A percentile compares a stretch with the other conserved stretches of the same genome.
These are phyloP conservation scores for Macrophomina pseudophaseolina DNA, from an alignment of 2,329 filamentous ascomycete genomes.

Conservation along the genomic window DNA sequence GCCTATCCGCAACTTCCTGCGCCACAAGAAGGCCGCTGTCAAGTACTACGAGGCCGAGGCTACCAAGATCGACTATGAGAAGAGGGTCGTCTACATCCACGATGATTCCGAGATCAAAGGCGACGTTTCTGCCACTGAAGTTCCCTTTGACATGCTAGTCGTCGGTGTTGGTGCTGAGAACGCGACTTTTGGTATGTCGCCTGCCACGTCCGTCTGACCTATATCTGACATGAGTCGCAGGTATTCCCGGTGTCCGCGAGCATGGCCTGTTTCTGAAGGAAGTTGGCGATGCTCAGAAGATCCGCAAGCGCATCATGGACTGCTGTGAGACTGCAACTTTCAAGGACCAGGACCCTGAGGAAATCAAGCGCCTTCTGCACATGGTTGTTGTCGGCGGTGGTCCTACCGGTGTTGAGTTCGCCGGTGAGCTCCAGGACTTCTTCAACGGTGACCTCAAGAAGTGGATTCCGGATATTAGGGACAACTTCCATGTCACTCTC, in stretches of 20 bases:
- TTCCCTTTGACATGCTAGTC: conserved; percentile 97
- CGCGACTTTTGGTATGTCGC: conserved; percentile 80
- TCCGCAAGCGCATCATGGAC: conserved; percentile 99
- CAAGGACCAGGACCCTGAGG: conserved; percentile 89
- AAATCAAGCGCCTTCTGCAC: conserved; percentile 92
- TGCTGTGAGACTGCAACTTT: conserved; percentile 98
- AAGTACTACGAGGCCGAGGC: conserved; percentile 98
- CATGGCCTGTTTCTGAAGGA: conserved; percentile 99
- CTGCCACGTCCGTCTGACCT: neutral
- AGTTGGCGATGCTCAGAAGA: conserved; percentile 92
- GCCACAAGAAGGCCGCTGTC: conserved; percentile 90
- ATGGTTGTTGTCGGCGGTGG: conserved; percentile 91
- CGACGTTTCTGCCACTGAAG: conserved; percentile 78
- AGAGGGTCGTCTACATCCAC: conserved; percentile 84
- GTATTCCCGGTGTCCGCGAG: conserved; percentile 91
- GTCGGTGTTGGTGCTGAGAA: conserved; percentile 98
- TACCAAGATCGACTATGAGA: conserved; percentile 91
- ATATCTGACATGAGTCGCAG: conserved; percentile 39
- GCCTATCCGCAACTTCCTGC: conserved; percentile 92
- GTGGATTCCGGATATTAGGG: conserved; percentile 92
- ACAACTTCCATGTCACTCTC: conserved; percentile 95
- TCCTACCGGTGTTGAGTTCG: conserved; percentile 97
- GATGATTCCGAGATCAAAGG: conserved; percentile 95
- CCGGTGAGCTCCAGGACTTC: conserved; percentile 97
- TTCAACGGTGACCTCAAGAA: conserved; percentile 98